Percentiles rank a stretch among this genome's conserved stretches.
Conservation (phyloP, 78 protist species). For the Protostelium mycophagum region DNA sequence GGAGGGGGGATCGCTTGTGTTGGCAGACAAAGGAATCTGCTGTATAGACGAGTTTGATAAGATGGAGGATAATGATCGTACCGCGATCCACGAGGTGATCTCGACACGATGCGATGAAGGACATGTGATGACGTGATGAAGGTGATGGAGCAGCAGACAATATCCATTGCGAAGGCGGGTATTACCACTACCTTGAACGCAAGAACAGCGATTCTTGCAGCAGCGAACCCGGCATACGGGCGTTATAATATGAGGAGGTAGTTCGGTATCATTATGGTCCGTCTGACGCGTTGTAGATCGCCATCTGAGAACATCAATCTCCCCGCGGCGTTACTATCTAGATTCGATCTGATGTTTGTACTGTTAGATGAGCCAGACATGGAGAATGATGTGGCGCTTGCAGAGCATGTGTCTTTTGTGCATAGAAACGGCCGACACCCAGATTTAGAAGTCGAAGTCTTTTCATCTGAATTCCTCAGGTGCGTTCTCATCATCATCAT, state of each 20-base stretch:
- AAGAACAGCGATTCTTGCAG: slow-evolving; percentile 97
- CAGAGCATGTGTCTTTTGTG: slow-evolving; percentile 90
- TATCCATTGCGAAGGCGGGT: slow-evolving; percentile 99
- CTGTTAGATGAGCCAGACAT: slow-evolving; percentile 86
- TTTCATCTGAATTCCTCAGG: slow-evolving; percentile 44
- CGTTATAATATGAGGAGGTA: slow-evolving; percentile 78
- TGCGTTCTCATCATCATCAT: background rate
- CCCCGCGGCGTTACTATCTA: slow-evolving; percentile 96
- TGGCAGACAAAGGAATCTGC: slow-evolving; percentile 98
- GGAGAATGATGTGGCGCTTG: slow-evolving; percentile 78
- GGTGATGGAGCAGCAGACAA: slow-evolving; percentile 99
- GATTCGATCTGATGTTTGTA: slow-evolving; percentile 91
- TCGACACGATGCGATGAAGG: background rate
- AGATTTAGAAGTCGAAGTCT: slow-evolving; percentile 22
- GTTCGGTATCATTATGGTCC: background rate
- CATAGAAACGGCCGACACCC: slow-evolving; percentile 76
- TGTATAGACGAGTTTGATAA: slow-evolving; percentile 99
- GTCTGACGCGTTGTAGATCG: background rate
- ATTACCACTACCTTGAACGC: slow-evolving; percentile 99
- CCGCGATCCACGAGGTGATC: slow-evolving; percentile 95
- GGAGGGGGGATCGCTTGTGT: slow-evolving; percentile 93
- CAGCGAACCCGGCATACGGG: slow-evolving; percentile 97
- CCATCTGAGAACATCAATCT: slow-evolving; percentile 88
- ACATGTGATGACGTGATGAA: background rate
- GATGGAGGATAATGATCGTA: slow-evolving; percentile 94